Evolutionary conservation across 1,284 basidiomycete genomes (phyloP), one percentile per base, ranked within the genome.

Genomic region (Porodaedalea pini): DNA sequence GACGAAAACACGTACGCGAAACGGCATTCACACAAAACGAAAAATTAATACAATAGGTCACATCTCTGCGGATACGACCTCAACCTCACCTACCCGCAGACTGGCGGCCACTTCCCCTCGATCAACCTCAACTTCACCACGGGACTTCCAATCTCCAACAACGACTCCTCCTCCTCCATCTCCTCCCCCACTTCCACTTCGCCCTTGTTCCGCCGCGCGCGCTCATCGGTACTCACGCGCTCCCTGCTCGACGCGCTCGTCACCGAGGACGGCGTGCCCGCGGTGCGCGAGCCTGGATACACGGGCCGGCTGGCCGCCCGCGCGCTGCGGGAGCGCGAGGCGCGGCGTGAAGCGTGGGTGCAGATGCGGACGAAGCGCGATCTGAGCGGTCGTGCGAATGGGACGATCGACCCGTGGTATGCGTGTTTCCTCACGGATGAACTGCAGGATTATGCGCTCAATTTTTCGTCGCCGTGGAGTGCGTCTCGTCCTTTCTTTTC

Each of bases 401-500:
- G 75, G 21, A 78, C 77, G 0, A 73, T 85, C 51, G 78, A 85
- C 63, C 69, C 79, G 29, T 82, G 78, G 74, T 85, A 85, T 58
- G 81, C 81, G 11, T 86, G 83, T 66, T 71, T 79, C 57, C 61
- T 83, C 5, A 71, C 76, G 27, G 72, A 78, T 44, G 75, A 79
- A 65, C 75, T 82, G 64, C 61, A 81, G 37, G 82, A 85, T 64
- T 85, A 85, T 61, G 80, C 82, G n/a, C 50, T 79, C 59, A 85
- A 86, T 64, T 85, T 73, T 64, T 81, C 78, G 0, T 82, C 75
- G 62, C 86, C 86, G 2, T 88, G 84, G 85, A 81, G 83, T 86
- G 67, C 56, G 82, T 71, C 5, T 19, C 56, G 82, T 71, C 5
- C 19, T 36, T 15, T 29, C 51, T 27, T 15, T 52, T 17, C 41